A percentile compares a stretch with the other conserved stretches of the same genome.
phyloP scores from a whole-genome alignment of 2,329 filamentous ascomycete genomes.

The Zasmidium citrigriseum region DNA sequence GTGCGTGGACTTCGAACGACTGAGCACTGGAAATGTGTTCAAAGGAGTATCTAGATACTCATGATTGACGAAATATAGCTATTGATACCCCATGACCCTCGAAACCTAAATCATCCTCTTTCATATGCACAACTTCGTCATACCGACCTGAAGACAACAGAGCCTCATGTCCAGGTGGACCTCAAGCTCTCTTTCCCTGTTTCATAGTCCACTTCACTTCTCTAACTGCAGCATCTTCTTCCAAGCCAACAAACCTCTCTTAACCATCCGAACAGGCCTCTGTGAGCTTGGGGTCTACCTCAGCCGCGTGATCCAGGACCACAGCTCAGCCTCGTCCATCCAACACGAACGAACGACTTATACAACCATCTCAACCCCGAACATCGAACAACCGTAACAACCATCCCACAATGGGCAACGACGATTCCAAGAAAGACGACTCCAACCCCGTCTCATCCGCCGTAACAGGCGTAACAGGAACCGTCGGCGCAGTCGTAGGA shows the following conservation, averaged over 20 bases:
- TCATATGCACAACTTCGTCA: too few species aligned
- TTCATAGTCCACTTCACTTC: not conserved
- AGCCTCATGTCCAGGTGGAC: not conserved
- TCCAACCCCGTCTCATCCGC: not conserved
- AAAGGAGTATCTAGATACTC: too few species aligned
- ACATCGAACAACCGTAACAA: too few species aligned
- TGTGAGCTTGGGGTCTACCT: too few species aligned
- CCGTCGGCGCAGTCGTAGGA: slow-evolving; percentile 10
- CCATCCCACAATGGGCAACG: not conserved
- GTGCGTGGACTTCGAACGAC: not conserved
- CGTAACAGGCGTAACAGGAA: slow-evolving; percentile 9
- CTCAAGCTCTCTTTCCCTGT: not conserved
- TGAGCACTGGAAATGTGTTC: too few species aligned
- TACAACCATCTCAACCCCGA: not conserved
- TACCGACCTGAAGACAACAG: not conserved
- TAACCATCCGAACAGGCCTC: too few species aligned
- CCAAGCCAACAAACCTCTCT: too few species aligned
- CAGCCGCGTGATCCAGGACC: too few species aligned
- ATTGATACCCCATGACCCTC: not conserved
- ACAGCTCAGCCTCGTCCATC: too few species aligned
- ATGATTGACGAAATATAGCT: not conserved
- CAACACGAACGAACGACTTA: too few species aligned
- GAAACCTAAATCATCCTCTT: not conserved
- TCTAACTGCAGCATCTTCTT: too few species aligned
- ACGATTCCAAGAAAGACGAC: not conserved